phyloP scores from a whole-genome alignment of 2,329 filamentous ascomycete species.

The Arthroderma sp. region DNA sequence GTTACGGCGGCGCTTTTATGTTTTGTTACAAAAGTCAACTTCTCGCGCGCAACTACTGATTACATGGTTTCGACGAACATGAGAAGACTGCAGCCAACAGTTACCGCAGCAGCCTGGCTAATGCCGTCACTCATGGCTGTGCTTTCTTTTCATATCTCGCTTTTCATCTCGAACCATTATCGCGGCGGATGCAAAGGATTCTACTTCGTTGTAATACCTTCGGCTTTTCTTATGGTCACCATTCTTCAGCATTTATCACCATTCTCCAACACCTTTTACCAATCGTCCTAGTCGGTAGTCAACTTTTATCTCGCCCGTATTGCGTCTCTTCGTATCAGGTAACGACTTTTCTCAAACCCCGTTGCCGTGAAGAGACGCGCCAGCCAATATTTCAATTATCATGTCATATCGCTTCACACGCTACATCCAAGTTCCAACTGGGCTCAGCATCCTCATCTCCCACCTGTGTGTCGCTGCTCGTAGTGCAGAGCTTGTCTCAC shows the following conservation, averaged over 20 bases:
- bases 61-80: constrained; percentile 22
- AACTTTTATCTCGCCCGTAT: constrained; percentile 26
- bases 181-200: constrained; percentile 29
- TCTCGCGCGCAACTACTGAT: constrained; percentile 18
- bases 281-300: constrained; percentile 28
- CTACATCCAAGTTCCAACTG: not conserved
- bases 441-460: not conserved
- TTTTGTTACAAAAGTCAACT: constrained; percentile 24
- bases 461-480: constrained; percentile 1
- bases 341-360: constrained; percentile 32
- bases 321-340: constrained; percentile 25
- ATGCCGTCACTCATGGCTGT: constrained; percentile 12
- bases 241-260: constrained; percentile 19
- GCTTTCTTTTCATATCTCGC: constrained; percentile 24
- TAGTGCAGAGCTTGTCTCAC: not conserved
- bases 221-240: constrained; percentile 31
- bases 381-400: constrained; percentile 3
- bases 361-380: constrained; percentile 9
- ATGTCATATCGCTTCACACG: not conserved
- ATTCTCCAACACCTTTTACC: constrained; percentile 20
- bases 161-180: constrained; percentile 24
- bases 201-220: constrained; percentile 33
- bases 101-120: constrained; percentile 14
- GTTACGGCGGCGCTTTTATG: constrained; percentile 24
- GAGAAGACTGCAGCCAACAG: constrained; percentile 19